These are phyloP conservation scores for Medakamo hakoo DNA, from an alignment of 139 green algal genomes.

Conservation along the genomic window DNA sequence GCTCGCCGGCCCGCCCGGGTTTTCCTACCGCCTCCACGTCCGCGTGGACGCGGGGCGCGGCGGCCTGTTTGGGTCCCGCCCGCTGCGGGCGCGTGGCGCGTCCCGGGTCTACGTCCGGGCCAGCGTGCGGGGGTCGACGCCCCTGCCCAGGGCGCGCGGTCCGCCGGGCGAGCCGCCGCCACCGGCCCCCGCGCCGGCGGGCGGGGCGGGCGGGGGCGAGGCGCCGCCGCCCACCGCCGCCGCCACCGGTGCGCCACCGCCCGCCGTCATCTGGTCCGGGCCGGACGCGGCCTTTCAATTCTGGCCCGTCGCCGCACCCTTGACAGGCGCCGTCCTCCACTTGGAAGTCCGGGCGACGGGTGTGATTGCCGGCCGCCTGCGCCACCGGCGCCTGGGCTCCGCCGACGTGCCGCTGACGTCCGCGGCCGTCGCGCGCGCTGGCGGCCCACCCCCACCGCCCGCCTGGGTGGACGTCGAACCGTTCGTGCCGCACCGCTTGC, in stretches of 20 bases:
- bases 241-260: too few species aligned
- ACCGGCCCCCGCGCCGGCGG: not conserved
- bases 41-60: not conserved
- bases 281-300: not conserved
- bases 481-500: too few species aligned
- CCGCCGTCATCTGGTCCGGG: not conserved
- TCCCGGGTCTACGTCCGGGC: not conserved
- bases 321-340: not conserved
- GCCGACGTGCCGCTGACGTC: not conserved
- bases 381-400: not conserved
- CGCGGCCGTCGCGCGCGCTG: not conserved
- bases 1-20: slow-evolving; percentile 1
- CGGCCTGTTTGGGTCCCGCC: not conserved
- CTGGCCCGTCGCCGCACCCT: not conserved
- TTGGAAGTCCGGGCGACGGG: not conserved
- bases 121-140: not conserved
- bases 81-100: not conserved
- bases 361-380: not conserved
- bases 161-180: too few species aligned
- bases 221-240: too few species aligned
- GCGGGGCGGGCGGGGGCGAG: not conserved
- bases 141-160: not conserved
- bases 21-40: slow-evolving; percentile 3
- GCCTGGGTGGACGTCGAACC: not conserved
- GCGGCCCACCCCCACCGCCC: too few species aligned